Percentiles rank a stretch among this genome's conserved stretches.
Evolutionary conservation across 139 green algal species (phyloP).

Genomic region (Edaphochlamys debaryana): DNA sequence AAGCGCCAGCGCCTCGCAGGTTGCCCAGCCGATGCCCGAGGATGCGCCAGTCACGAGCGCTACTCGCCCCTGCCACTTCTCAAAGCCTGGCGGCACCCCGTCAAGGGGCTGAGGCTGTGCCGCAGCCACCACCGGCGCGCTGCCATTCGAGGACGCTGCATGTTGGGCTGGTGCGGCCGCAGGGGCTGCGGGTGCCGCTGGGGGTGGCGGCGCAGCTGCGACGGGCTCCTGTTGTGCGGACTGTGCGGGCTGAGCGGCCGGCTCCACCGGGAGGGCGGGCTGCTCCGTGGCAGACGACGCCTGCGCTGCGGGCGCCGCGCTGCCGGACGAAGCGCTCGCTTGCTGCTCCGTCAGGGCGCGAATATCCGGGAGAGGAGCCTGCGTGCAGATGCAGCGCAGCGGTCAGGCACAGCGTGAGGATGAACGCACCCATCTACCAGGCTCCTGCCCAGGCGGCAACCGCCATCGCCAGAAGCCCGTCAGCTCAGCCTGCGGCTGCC

Average conservation of each 20-base stretch:
- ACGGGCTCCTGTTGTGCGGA: background rate
- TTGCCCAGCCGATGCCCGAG: slow-evolving; percentile 79
- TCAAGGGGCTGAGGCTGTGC: background rate
- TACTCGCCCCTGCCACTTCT: slow-evolving; percentile 73
- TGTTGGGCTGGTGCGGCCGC: background rate
- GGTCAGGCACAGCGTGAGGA: no score
- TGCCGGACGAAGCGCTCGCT: no score
- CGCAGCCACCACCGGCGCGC: no score
- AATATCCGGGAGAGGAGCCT: slow-evolving; percentile 52
- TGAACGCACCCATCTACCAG: no score
- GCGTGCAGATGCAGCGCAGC: no score
- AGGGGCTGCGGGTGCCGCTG: background rate
- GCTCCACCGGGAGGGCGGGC: background rate
- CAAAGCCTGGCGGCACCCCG: slow-evolving; percentile 34
- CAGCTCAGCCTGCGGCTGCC: no score
- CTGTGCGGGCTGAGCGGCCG: slow-evolving; percentile 1
- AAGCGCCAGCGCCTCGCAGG: slow-evolving; percentile 66
- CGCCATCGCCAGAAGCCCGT: no score
- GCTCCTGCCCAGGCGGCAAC: no score
- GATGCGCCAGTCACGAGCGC: slow-evolving; percentile 84
- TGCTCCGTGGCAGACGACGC: background rate
- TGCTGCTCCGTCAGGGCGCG: slow-evolving; percentile 27
- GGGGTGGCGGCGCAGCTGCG: background rate
- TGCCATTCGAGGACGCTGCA: background rate
- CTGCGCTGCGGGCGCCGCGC: no score